Conservation (phyloP, 225 moss, liverwort and hornwort species). For the Polytrichum commune region DNA sequence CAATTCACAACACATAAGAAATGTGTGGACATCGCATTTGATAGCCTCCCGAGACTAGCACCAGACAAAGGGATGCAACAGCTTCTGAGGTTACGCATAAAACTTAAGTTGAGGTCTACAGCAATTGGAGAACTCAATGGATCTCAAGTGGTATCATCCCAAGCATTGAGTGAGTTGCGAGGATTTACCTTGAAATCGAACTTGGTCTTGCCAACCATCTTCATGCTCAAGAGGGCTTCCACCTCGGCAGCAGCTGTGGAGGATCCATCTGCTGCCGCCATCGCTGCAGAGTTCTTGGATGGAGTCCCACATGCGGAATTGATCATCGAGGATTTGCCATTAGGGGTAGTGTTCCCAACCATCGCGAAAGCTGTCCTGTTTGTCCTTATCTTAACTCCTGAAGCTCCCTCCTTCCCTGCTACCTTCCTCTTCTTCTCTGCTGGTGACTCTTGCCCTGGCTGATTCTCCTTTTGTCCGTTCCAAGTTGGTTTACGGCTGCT, state of each 20-base stretch:
- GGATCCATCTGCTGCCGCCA: constrained; percentile 25
- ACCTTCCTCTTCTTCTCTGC: constrained; percentile 56
- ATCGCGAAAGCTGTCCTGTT: constrained; percentile 39
- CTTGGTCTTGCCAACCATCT: constrained; percentile 96
- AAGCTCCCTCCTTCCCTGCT: constrained; percentile 15
- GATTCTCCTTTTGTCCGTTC: constrained; percentile 53
- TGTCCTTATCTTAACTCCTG: constrained; percentile 35
- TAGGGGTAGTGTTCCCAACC: constrained; percentile 30
- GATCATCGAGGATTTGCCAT: constrained; percentile 9
- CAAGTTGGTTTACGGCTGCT: constrained; percentile 45
- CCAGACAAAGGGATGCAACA: no score
- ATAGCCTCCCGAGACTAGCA: no score
- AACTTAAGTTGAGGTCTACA: no score
- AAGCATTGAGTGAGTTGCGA: no score
- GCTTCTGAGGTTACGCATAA: no score
- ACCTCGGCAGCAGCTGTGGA: constrained; percentile 45
- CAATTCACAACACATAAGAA: no score
- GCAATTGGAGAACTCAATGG: no score
- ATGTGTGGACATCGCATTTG: no score
- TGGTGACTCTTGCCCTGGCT: constrained; percentile 34
- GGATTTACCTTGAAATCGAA: constrained; percentile 85
- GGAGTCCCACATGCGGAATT: constrained; percentile 17
- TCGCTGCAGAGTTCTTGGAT: constrained; percentile 7
- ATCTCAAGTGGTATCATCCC: no score
- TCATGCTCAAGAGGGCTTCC: constrained; percentile 80